These are phyloP conservation scores for Flaveria ramosissima DNA, from an alignment of 129 eudicot genomes.

Conservation along the genomic window DNA sequence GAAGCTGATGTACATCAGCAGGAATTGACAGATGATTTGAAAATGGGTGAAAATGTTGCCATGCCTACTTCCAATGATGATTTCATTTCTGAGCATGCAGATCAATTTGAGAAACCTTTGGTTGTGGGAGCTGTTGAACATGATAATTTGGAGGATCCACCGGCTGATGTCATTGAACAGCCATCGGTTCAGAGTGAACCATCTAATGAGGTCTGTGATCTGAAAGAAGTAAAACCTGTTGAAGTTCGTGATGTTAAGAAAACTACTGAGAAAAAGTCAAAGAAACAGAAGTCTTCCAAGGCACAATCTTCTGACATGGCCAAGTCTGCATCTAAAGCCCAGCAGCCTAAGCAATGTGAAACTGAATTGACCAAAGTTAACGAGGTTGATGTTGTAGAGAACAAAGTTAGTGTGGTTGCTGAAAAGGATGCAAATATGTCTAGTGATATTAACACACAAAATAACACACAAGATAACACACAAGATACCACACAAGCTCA, in stretches of 20 bases:
- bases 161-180: slow-evolving; percentile 22
- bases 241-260: slow-evolving; percentile 60
- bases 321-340: slow-evolving; percentile 49
- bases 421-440: slow-evolving; percentile 10
- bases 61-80: slow-evolving; percentile 29
- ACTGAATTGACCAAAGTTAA: slow-evolving; percentile 32
- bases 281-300: slow-evolving; percentile 76
- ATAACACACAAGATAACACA: slow-evolving; percentile 22
- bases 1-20: slow-evolving; percentile 41
- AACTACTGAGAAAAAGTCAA: slow-evolving; percentile 72
- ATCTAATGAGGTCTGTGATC: slow-evolving; percentile 25
- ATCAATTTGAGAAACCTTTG: slow-evolving; percentile 26
- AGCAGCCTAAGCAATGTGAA: slow-evolving; percentile 53
- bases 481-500: slow-evolving; percentile 41
- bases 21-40: neutral
- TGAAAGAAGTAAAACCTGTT: slow-evolving; percentile 46
- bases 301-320: slow-evolving; percentile 51
- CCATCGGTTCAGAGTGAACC: slow-evolving; percentile 31
- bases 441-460: slow-evolving; percentile 31
- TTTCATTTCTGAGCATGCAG: slow-evolving; percentile 32
- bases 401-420: slow-evolving; percentile 30
- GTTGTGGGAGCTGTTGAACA: slow-evolving; percentile 17
- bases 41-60: slow-evolving; percentile 31
- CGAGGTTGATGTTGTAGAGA: slow-evolving; percentile 37
- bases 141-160: slow-evolving; percentile 22